These are phyloP conservation scores for Gilbertella persicaria DNA, from an alignment of 371 early-diverging fungal species.

Conservation along the genomic window DNA sequence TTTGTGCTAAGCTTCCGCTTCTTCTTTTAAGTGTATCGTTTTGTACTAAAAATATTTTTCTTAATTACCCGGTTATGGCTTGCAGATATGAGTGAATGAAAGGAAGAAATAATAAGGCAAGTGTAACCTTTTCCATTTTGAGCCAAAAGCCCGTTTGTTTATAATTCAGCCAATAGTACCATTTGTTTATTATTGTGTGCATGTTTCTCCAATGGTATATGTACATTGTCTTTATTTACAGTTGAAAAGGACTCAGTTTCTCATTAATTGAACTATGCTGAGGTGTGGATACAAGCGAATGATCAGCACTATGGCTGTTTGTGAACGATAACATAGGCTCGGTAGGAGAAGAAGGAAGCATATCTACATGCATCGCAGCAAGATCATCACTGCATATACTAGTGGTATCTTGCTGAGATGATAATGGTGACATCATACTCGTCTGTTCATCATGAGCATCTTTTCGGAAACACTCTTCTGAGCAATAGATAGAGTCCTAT, in stretches of 20 bases:
- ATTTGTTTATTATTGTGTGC: no score
- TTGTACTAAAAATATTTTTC: no score
- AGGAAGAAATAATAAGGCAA: no score
- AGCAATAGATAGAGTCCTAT: slow-evolving; percentile 34
- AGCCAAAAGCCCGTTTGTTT: no score
- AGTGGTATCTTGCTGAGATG: neutral
- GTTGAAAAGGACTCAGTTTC: neutral
- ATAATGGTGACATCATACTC: neutral
- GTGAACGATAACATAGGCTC: neutral
- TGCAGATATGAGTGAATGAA: no score
- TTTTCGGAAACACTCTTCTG: slow-evolving; percentile 23
- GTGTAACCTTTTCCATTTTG: no score
- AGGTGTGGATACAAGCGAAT: neutral
- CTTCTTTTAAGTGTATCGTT: no score
- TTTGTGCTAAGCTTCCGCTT: no score
- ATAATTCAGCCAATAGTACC: no score
- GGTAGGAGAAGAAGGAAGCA: neutral
- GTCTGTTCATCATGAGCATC: slow-evolving; percentile 7
- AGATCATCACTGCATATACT: slow-evolving; percentile 17
- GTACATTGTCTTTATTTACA: no score
- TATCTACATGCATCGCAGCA: slow-evolving; percentile 17
- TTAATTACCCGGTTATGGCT: no score
- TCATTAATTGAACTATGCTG: neutral
- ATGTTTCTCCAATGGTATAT: no score
- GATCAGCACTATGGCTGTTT: neutral